phyloP scores from a whole-genome alignment of 768 basidiomycete species.

The Boletus rufocinnamomeus region DNA sequence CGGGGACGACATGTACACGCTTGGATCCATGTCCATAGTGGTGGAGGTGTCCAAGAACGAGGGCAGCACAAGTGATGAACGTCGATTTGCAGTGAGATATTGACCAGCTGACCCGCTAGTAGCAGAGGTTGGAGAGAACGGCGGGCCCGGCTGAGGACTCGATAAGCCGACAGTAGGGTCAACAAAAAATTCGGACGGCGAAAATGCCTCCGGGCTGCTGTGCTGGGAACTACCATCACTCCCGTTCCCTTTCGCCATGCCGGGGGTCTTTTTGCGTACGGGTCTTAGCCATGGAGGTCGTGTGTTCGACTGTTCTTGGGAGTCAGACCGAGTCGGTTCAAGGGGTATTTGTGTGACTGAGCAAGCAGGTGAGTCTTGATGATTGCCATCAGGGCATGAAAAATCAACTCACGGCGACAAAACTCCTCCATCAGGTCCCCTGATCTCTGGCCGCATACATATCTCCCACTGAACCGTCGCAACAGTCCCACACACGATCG shows the following conservation, averaged over 20 bases:
- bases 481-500: conserved; percentile 88
- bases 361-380: conserved; percentile 14
- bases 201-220: conserved; percentile 65
- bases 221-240: conserved; percentile 48
- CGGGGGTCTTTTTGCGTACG: conserved; percentile 72
- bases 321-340: conserved; percentile 61
- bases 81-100: conserved; percentile 28
- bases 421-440: conserved; percentile 96
- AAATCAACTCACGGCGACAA: conserved; percentile 67
- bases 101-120: conserved; percentile 17
- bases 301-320: conserved; percentile 44
- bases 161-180: conserved; percentile 38
- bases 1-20: conserved; percentile 53
- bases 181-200: conserved; percentile 64
- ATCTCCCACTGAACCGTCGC: conserved; percentile 85
- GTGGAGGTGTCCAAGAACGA: conserved; percentile 32
- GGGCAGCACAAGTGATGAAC: conserved; percentile 26
- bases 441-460: conserved; percentile 87
- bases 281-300: conserved; percentile 90
- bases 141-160: conserved; percentile 28
- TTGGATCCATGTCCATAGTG: conserved; percentile 51
- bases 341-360: conserved; percentile 85
- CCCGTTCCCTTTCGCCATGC: conserved; percentile 45
- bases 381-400: neutral
- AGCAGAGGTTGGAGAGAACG: conserved; percentile 27